A percentile compares a stretch with the other conserved stretches of the same genome.
These are phyloP conservation scores for Aspergillus uvarum DNA, from an alignment of 2,329 filamentous ascomycete genomes.

Conservation along the genomic window DNA sequence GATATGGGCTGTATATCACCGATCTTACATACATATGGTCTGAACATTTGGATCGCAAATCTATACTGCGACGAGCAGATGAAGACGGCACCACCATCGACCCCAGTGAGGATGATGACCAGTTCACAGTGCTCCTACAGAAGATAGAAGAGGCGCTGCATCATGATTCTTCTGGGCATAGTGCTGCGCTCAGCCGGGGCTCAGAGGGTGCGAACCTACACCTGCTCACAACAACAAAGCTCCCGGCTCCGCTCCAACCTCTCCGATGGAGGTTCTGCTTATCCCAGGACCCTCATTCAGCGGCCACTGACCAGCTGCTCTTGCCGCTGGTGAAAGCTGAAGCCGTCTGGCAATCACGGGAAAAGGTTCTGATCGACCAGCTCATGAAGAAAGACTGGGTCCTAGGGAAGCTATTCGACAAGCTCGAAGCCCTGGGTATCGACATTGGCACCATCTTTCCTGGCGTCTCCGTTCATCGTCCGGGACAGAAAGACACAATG, in stretches of 20 bases:
- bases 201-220: constrained; percentile 39
- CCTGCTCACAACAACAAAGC: constrained; percentile 48
- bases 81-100: constrained; percentile 57
- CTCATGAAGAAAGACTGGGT: constrained; percentile 60
- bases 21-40: constrained; percentile 61
- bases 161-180: constrained; percentile 31
- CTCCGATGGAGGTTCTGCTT: constrained; percentile 56
- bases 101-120: constrained; percentile 56
- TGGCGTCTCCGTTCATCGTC: constrained; percentile 48
- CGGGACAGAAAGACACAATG: constrained; percentile 45
- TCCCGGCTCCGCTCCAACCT: constrained; percentile 55
- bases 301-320: constrained; percentile 52
- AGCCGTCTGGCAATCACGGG: constrained; percentile 48
- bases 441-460: constrained; percentile 60
- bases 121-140: constrained; percentile 56
- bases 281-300: constrained; percentile 37
- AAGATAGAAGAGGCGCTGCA: constrained; percentile 54
- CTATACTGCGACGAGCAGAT: constrained; percentile 51
- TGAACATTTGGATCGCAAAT: constrained; percentile 47
- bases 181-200: constrained; percentile 30
- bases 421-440: constrained; percentile 56
- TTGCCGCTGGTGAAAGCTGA: constrained; percentile 54
- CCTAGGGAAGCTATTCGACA: constrained; percentile 58
- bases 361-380: constrained; percentile 50
- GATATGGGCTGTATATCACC: constrained; percentile 57